Base-by-base conservation (phyloP, 176 grass and related monocot species). In the Aegilops bicornis region DNA sequence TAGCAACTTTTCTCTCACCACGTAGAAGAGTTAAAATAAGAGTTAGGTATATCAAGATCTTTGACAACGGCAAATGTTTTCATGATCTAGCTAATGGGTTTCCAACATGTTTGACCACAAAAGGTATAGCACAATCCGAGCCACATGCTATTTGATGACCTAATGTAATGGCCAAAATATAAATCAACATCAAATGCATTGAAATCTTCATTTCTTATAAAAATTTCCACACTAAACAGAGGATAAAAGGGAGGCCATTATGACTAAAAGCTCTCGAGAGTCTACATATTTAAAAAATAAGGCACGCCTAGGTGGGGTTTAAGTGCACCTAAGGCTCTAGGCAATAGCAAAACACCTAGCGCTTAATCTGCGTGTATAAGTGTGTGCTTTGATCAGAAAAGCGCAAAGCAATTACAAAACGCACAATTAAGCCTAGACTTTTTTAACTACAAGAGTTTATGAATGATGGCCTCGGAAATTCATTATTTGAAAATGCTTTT, bases 1-100 rank as follows among this genome's bases (percentile, higher is more conserved):
- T 78, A 58, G 76, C 84, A 83, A 94, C 83, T 90, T 93, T 99
- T 85, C 97, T 91, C 77, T 99, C 97, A 10, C 97, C 97, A 94
- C 96, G 88, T 82, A 90, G 77, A 91, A 70, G 69, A 62, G 48
- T 27, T 83, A 59, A 73, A 74, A 59, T 16, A 85, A 24, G 75
- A 25, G 73, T n/a, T 73, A 25, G 72, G 83, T 65, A 74, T 67
- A 79, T 85, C 59, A 85, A 66, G 23, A 73, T 79, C 27, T 85
- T n/a, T n/a, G 10, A 8, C 61, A 64, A 32, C n/a, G 42, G 14
- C 31, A 80, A 67, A 11, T 31, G 36, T 30, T 89, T 72, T 87
- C 24, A 78, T 70, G 25, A 77, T 82, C n/a, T 68, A 42, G 73
- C 54, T 79, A 70, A 71, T 35, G 75, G 83, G 58, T 60, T 62